Percentiles rank a stretch among this genome's conserved stretches.
Conservation (phyloP, 2,329 filamentous ascomycete species). For the Fusarium papillatum region DNA sequence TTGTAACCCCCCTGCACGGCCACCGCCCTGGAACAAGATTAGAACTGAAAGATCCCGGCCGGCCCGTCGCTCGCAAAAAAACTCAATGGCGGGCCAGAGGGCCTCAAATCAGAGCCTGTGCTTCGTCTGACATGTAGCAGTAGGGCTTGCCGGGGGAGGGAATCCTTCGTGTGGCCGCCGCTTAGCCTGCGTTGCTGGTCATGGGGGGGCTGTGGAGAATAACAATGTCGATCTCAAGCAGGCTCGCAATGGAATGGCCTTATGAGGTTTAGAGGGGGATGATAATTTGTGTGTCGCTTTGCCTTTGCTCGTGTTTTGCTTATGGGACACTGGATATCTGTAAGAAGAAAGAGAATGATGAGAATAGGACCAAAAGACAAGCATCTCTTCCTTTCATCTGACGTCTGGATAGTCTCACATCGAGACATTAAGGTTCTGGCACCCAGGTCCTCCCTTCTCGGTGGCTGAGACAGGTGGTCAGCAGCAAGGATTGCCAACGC, state of each 20-base stretch:
- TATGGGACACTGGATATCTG: no score
- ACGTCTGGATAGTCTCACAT: neutral
- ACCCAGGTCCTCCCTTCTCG: neutral
- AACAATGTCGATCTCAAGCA: neutral
- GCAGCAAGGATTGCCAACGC: neutral
- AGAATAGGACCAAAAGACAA: neutral
- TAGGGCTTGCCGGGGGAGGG: neutral
- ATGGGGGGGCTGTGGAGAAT: neutral
- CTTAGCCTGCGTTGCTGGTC: neutral
- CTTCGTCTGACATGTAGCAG: neutral
- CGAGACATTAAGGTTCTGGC: neutral
- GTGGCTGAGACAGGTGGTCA: neutral
- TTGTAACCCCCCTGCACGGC: neutral
- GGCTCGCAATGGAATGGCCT: neutral
- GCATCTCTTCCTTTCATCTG: neutral
- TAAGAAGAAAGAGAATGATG: neutral
- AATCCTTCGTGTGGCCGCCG: neutral
- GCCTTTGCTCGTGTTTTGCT: neutral
- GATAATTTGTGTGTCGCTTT: neutral
- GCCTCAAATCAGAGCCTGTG: neutral
- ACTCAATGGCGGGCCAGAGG: neutral
- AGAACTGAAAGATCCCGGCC: neutral
- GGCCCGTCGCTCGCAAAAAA: conserved; percentile 1
- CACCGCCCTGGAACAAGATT: neutral
- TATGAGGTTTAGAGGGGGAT: neutral